Conservation (phyloP, 768 basidiomycete genomes). For the Dictyophora rubrovolvata region DNA sequence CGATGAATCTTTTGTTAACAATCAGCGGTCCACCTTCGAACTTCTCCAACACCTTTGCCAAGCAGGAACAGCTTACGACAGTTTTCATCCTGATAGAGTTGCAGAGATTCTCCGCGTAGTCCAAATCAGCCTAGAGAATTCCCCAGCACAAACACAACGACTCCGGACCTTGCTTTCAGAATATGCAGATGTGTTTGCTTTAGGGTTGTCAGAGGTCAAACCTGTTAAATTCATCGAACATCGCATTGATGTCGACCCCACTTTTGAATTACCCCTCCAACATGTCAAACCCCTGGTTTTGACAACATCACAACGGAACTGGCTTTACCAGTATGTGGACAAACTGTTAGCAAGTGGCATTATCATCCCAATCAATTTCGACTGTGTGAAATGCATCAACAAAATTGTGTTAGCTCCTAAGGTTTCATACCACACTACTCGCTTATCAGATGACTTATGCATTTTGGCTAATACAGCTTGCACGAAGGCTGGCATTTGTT, state of each 20-base stretch:
- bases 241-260: conserved; percentile 22
- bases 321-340: conserved; percentile 22
- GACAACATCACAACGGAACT: conserved; percentile 24
- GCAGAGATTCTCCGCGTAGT: conserved; percentile 13
- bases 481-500: conserved; percentile 16
- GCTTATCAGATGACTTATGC: no score
- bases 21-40: no score
- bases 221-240: conserved; percentile 24
- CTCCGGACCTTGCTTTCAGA: conserved; percentile 18
- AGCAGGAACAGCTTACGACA: no score
- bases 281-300: conserved; percentile 19
- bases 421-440: conserved; percentile 16
- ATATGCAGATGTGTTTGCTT: conserved; percentile 31
- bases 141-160: conserved; percentile 13
- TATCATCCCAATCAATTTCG: conserved; percentile 19
- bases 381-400: conserved; percentile 26
- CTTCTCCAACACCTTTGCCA: no score
- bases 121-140: conserved; percentile 23
- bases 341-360: conserved; percentile 26
- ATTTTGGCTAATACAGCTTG: conserved; percentile 25
- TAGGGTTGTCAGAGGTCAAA: conserved; percentile 28
- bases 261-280: conserved; percentile 21
- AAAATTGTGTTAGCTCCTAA: conserved; percentile 29
- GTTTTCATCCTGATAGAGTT: conserved; percentile 14
- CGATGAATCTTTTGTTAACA: no score